A percentile compares a stretch with the other conserved stretches of the same genome.
Evolutionary conservation across 176 grass and related monocot genomes (phyloP).

Genomic region (Oryza rufipogon): DNA sequence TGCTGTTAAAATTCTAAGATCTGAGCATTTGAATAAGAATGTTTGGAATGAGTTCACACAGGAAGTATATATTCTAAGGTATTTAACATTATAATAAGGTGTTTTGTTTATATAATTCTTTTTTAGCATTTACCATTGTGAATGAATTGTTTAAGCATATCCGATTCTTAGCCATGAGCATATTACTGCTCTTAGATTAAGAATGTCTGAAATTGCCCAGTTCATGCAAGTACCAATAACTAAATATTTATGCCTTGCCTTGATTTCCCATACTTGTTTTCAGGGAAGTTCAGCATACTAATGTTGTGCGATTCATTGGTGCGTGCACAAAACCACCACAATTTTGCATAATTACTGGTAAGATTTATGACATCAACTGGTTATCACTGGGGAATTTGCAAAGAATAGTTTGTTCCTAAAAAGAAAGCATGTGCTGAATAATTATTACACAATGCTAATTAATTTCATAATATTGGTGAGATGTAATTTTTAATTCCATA

Average conservation of each 20-base stretch:
- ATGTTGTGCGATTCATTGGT: slow-evolving; percentile 98
- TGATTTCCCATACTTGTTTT: slow-evolving; percentile 39
- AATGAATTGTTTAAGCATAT: background rate
- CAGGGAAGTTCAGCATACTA: slow-evolving; percentile 95
- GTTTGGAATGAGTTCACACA: slow-evolving; percentile 82
- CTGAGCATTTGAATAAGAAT: slow-evolving; percentile 90
- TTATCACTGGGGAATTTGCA: slow-evolving; percentile 20
- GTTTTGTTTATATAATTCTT: background rate
- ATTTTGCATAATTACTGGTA: slow-evolving; percentile 92
- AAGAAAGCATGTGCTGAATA: slow-evolving; percentile 12
- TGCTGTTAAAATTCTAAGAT: slow-evolving; percentile 92
- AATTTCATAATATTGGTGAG: background rate
- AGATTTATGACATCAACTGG: slow-evolving; percentile 37
- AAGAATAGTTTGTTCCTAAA: slow-evolving; percentile 10
- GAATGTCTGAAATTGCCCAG: background rate
- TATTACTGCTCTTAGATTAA: slow-evolving; percentile 3
- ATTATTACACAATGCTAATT: background rate
- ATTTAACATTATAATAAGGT: slow-evolving; percentile 41
- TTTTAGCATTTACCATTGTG: background rate
- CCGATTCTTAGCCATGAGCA: slow-evolving; percentile 12
- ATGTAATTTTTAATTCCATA: background rate
- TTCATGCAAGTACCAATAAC: slow-evolving; percentile 20
- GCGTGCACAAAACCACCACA: slow-evolving; percentile 92
- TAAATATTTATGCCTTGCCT: slow-evolving; percentile 34
- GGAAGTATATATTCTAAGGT: slow-evolving; percentile 99